phyloP scores from a whole-genome alignment of 176 grass and related monocot genomes.

The Musa acuminata region DNA sequence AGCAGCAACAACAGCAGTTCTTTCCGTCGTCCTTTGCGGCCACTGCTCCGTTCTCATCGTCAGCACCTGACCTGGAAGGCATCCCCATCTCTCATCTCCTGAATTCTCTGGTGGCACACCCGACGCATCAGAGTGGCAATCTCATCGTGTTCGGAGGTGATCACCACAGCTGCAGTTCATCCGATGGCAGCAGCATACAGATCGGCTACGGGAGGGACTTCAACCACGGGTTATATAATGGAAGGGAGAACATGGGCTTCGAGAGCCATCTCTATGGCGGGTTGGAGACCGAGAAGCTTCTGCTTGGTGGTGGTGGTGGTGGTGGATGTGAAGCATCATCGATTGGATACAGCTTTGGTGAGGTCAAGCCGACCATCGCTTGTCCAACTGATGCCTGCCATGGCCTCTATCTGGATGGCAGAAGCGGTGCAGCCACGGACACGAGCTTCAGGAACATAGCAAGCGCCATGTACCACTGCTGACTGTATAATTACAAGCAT shows the following conservation, averaged over 20 bases:
- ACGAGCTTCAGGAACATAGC: not conserved
- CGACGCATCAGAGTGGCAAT: constrained; percentile 5
- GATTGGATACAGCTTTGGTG: constrained; percentile 4
- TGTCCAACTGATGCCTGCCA: not conserved
- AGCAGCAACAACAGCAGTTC: constrained; percentile 27
- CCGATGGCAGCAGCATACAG: constrained; percentile 17
- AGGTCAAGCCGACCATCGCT: not conserved
- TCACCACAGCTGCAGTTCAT: constrained; percentile 24
- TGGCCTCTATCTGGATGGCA: not conserved
- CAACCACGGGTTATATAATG: constrained; percentile 20
- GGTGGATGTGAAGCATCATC: constrained; percentile 4
- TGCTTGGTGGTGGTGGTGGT: constrained; percentile 16
- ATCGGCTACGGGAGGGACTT: constrained; percentile 9
- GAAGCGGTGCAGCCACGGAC: not conserved
- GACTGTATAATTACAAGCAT: not conserved
- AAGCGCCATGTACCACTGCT: constrained; percentile 3
- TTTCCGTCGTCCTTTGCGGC: constrained; percentile 3
- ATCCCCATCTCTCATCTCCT: constrained; percentile 17
- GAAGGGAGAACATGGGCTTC: constrained; percentile 8
- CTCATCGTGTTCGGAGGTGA: constrained; percentile 33
- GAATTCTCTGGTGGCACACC: not conserved
- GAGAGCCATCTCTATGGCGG: constrained; percentile 31
- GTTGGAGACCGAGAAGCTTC: constrained; percentile 15
- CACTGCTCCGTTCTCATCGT: constrained; percentile 6
- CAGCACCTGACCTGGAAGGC: constrained; percentile 27